Conservation (phyloP, 257 asterid species). For the Solanum corneliomulleri region DNA sequence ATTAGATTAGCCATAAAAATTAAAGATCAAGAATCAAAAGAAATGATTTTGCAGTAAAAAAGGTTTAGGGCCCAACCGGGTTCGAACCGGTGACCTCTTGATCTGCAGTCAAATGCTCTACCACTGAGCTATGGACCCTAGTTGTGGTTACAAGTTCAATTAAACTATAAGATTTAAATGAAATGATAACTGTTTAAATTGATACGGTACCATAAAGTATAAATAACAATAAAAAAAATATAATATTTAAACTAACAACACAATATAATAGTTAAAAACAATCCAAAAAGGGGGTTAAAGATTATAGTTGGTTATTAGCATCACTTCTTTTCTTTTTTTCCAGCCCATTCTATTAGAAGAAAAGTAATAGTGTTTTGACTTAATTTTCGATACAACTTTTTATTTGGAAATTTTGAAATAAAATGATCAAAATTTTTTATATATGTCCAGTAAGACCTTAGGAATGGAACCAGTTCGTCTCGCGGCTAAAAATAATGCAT, state of each 20-base stretch:
- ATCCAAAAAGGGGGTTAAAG: not conserved
- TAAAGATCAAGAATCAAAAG: not conserved
- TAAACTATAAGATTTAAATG: rapidly evolving
- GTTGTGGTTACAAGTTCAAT: not conserved
- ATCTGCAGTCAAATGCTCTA: constrained; percentile 70
- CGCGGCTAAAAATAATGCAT: no score
- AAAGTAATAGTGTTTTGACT: not conserved
- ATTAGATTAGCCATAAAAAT: not conserved
- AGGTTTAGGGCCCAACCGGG: constrained; percentile 22
- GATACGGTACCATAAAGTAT: not conserved
- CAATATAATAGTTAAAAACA: no score
- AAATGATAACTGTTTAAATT: not conserved
- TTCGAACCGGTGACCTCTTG: constrained; percentile 42
- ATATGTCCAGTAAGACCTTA: no score
- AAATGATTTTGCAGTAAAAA: not conserved
- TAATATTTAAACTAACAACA: no score
- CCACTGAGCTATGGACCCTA: constrained; percentile 78
- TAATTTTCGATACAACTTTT: not conserved
- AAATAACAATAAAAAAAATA: no score
- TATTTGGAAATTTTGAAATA: no score
- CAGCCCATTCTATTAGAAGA: not conserved
- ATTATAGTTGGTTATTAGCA: no score
- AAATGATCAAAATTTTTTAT: no score
- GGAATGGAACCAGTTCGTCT: no score
- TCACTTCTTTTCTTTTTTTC: not conserved